Conservation (phyloP, 164 flowering plant species). For the Magnolia changhungtana region DNA sequence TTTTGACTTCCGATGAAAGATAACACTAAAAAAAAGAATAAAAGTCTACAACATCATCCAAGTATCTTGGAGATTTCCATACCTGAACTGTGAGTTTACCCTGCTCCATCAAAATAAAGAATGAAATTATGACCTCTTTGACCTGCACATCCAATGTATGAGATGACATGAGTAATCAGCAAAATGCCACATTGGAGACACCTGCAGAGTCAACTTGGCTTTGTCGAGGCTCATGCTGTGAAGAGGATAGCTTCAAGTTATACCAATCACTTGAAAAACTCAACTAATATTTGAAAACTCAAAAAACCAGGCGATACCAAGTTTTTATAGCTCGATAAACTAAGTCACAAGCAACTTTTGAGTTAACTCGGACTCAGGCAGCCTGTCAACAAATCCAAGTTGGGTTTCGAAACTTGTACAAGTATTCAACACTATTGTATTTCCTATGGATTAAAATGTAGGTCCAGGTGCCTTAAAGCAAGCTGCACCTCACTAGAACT, state of each 20-base stretch:
- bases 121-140: slow-evolving; percentile 71
- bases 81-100: slow-evolving; percentile 69
- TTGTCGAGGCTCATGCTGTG: neutral
- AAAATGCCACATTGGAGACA: neutral
- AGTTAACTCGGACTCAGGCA: too few species aligned
- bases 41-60: neutral
- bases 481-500: too few species aligned
- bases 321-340: too few species aligned
- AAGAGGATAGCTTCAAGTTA: neutral
- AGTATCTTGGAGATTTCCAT: slow-evolving; percentile 3
- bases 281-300: neutral
- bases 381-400: too few species aligned
- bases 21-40: neutral
- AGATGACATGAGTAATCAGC: neutral
- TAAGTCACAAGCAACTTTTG: too few species aligned
- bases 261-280: neutral
- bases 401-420: too few species aligned
- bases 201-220: neutral
- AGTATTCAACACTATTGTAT: too few species aligned
- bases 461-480: too few species aligned
- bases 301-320: too few species aligned
- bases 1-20: neutral
- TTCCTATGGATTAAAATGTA: too few species aligned
- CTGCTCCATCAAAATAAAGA: slow-evolving; percentile 74
- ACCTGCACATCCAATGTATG: slow-evolving; percentile 41